Evolutionary conservation across 257 asterid genomes (phyloP).

Genomic region (Voacanga thouarsii): DNA sequence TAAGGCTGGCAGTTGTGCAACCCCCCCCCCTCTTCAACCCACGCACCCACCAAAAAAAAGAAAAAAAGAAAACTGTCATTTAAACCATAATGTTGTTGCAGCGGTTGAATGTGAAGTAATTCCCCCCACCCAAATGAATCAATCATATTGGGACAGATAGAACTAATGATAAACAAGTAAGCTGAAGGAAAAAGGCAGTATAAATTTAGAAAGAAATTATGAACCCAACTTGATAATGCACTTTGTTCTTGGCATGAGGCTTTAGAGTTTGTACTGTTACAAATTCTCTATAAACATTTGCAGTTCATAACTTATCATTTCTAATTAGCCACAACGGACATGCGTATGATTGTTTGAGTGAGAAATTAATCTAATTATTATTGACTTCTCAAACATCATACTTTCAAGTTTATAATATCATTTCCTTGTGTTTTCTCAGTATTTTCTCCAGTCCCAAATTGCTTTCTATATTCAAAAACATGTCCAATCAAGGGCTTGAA

Average conservation of each 20-base stretch:
- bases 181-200: neutral
- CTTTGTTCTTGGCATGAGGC: neutral
- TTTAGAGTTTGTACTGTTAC: no score
- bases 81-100: neutral
- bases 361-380: neutral
- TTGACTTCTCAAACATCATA: neutral
- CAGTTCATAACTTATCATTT: no score
- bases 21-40: no score
- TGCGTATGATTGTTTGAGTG: neutral
- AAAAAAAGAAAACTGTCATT: no score
- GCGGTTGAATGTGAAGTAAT: neutral
- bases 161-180: neutral
- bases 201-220: neutral
- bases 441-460: neutral
- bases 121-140: neutral
- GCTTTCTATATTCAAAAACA: neutral
- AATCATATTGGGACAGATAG: neutral
- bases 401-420: neutral
- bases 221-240: neutral
- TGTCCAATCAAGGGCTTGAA: neutral
- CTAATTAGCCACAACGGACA: no score
- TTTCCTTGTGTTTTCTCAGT: neutral
- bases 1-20: no score
- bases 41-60: no score
- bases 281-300: no score